These are phyloP conservation scores for Metarhizium brunneum DNA, from an alignment of 2,329 filamentous ascomycete genomes.

Conservation along the genomic window DNA sequence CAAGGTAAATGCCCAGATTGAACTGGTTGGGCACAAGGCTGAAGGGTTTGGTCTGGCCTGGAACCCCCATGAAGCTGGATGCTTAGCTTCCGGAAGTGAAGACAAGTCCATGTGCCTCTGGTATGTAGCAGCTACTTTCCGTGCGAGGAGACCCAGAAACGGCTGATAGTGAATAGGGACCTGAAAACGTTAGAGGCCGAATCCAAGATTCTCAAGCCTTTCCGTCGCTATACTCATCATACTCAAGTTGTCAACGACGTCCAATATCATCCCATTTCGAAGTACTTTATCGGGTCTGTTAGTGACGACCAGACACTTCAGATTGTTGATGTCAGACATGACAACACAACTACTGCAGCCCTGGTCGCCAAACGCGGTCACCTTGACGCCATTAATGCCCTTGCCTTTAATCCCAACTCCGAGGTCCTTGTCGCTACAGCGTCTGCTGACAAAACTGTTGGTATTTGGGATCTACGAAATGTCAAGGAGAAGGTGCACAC, in stretches of 20 bases:
- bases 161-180: slow-evolving; percentile 47
- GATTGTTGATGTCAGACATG: slow-evolving; percentile 75
- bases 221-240: slow-evolving; percentile 77
- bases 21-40: slow-evolving; percentile 71
- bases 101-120: slow-evolving; percentile 88
- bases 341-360: slow-evolving; percentile 56
- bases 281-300: slow-evolving; percentile 79
- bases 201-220: slow-evolving; percentile 61
- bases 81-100: slow-evolving; percentile 82
- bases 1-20: slow-evolving; percentile 70
- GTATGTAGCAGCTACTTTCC: slow-evolving; percentile 35
- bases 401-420: slow-evolving; percentile 88
- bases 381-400: slow-evolving; percentile 86
- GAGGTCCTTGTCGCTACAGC: slow-evolving; percentile 87
- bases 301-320: slow-evolving; percentile 93
- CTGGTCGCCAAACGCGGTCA: slow-evolving; percentile 67
- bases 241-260: slow-evolving; percentile 92
- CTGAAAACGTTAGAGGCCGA: slow-evolving; percentile 64
- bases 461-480: slow-evolving; percentile 90
- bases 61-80: slow-evolving; percentile 76
- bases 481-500: slow-evolving; percentile 84
- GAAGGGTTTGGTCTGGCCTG: slow-evolving; percentile 92
- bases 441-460: slow-evolving; percentile 90
- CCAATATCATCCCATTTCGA: slow-evolving; percentile 83
- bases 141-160: neutral